Base-by-base conservation (phyloP, 2,329 filamentous ascomycete genomes). In the Aspergillus niger region DNA sequence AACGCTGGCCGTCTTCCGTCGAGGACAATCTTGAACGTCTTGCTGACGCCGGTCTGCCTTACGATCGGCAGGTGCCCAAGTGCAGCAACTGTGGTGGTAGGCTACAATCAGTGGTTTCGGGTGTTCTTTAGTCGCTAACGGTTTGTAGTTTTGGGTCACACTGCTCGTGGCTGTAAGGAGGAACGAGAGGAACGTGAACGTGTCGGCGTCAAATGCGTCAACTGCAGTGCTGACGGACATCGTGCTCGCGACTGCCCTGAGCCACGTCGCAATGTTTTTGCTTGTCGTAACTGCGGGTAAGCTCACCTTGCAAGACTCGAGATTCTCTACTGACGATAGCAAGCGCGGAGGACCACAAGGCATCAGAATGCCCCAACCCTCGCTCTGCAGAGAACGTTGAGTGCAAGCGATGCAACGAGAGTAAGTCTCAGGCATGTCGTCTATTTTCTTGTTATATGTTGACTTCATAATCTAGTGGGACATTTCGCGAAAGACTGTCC, bases 261-360 rank as follows among this genome's bases (percentile, higher is more conserved):
- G 57, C 54, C 68, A 20, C 80, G 79, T 51, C 67, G 66, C 48
- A 73, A 77, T 61, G 72, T 69, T 54, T 74, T 70, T 55, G 73
- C 76, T 28, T 86, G 83, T 71, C 83, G 81, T 66, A 83, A 86
- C 61, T 85, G 83, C 75, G 80, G 82, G 70, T 80, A 71, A 56
- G 75, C 52, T 17, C 6, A 11, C 28, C 7, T 30, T 10, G 7
- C 22, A n/a, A 15, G 36, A 10, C 11, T 47, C 59, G 15, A 4
- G 51, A 30, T 10, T 5, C 20, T 20, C 26, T 41, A 43, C 65
- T 75, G 43, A 76, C 60, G 30, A n/a, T 17, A 30, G 44, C 28
- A 53, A 80, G 78, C 6, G 65, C 72, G 50, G 62, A 70, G 7
- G 81, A 80, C 1, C 83, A 85, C 65, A 77, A 76, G 54, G 77